A percentile compares a stretch with the other conserved stretches of the same genome.
Evolutionary conservation across 371 early-diverging fungal genomes (phyloP).

Genomic region (Gilbertella persicaria): DNA sequence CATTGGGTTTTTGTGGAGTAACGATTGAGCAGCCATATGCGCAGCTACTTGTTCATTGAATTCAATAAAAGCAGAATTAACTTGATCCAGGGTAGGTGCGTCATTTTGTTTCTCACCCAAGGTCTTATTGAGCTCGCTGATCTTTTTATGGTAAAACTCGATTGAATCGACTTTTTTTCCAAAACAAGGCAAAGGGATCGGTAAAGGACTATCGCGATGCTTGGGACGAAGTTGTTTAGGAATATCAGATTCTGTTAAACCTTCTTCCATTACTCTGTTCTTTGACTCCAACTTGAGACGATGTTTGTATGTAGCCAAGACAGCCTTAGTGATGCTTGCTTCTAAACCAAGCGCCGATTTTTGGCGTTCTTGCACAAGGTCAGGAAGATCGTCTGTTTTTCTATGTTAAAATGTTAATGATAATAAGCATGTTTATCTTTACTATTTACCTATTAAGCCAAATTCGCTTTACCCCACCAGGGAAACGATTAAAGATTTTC

Average conservation of each 20-base stretch:
- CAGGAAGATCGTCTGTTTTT: conserved; percentile 52
- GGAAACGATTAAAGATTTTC: conserved; percentile 65
- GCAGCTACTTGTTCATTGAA: conserved; percentile 80
- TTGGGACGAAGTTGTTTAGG: conserved; percentile 59
- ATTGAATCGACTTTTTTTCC: conserved; percentile 76
- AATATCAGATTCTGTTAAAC: conserved; percentile 23
- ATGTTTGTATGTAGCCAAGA: conserved; percentile 49
- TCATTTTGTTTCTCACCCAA: conserved; percentile 46
- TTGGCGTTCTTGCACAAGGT: conserved; percentile 60
- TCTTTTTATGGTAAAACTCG: conserved; percentile 53
- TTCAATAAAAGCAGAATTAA: conserved; percentile 77
- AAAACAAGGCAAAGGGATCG: conserved; percentile 40
- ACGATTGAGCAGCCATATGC: conserved; percentile 81
- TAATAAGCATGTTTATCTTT: too few species aligned
- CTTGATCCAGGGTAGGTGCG: conserved; percentile 21
- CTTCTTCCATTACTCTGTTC: conserved; percentile 14
- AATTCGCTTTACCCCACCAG: conserved; percentile 63
- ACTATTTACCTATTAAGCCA: too few species aligned
- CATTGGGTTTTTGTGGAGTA: conserved; percentile 67
- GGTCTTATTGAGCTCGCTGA: conserved; percentile 55
- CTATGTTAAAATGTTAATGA: too few species aligned
- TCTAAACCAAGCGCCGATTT: conserved; percentile 55
- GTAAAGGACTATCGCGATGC: conserved; percentile 57
- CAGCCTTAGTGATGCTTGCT: conserved; percentile 48
- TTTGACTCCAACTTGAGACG: conserved; percentile 22